Evolutionary conservation across 2,329 filamentous ascomycete species (phyloP), one percentile per base, ranked within the genome.

Genomic region (Juglanconis oblonga): DNA sequence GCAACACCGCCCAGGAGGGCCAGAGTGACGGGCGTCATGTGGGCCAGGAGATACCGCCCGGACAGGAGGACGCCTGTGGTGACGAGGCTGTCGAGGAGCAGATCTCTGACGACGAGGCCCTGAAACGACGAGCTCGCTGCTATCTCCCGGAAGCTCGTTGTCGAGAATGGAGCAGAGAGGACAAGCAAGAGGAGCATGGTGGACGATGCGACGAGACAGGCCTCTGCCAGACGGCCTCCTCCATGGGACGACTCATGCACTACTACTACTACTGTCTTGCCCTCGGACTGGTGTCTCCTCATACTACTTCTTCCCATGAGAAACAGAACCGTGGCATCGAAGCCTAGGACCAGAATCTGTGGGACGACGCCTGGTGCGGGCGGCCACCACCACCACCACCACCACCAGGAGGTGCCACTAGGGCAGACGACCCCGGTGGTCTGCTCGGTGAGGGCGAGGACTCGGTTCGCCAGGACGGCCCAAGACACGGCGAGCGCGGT

Each of bases 391-490:
- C n/a, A n/a, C n/a, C n/a, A n/a, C n/a, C n/a, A n/a, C n/a, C n/a
- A n/a, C n/a, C n/a, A n/a, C n/a, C 47, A 57, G 11, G 10, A 14
- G 9, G 36, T 33, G 35, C 38, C 10, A 4, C 35, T 8, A 31
- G 54, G 54, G 29, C 54, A 57, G 24, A 57, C 54, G 10, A 11
- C 17, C 2, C 54, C 54, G 9, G 54, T 57, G 10, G 47, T 40
- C 3, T 14, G 29, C 33, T 33, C 45, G 17, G 33, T 8, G 24
- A 14, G 32, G 17, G 17, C 47, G 36, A 57, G 47, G 24, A 35
- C 31, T 24, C 45, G 45, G 54, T 36, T 51, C 7, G 45, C 54
- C 11, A 57, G 17, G 36, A 51, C 8, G 1, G 54, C 54, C 54
- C 54, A 57, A 7, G 4, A 24, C 17, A 57, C 13, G 11, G 45